A percentile compares a stretch with the other conserved stretches of the same genome.
These are phyloP conservation scores for Aulographum hederae DNA, from an alignment of 2,329 filamentous ascomycete species.

Conservation along the genomic window DNA sequence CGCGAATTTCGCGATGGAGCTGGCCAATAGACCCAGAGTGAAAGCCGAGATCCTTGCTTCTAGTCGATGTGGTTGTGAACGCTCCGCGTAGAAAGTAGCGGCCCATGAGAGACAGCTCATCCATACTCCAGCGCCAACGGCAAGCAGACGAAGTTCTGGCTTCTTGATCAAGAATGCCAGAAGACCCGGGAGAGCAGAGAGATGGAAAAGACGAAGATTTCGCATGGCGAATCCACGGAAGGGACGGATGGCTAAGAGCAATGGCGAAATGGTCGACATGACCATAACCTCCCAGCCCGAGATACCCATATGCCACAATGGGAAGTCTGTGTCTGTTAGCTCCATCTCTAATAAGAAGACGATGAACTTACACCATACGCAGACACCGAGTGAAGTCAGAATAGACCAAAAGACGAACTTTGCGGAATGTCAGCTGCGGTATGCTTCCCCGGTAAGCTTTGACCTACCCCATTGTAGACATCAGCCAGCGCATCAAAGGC, in stretches of 20 bases:
- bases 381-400: conserved; percentile 70
- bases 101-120: conserved; percentile 73
- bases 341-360: background rate
- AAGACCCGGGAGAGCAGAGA: conserved; percentile 62
- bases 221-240: conserved; percentile 49
- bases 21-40: conserved; percentile 64
- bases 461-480: conserved; percentile 72
- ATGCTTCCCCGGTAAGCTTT: conserved; percentile 1
- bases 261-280: conserved; percentile 65
- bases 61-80: conserved; percentile 53
- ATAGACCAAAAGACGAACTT: conserved; percentile 94
- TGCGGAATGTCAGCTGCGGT: conserved; percentile 4
- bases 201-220: conserved; percentile 52
- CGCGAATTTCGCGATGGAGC: conserved; percentile 78
- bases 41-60: conserved; percentile 71
- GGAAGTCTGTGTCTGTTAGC: conserved; percentile 49
- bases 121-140: conserved; percentile 62
- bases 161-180: conserved; percentile 58
- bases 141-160: conserved; percentile 60
- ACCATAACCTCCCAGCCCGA: conserved; percentile 88
- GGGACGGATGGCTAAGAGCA: conserved; percentile 53
- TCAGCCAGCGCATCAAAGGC: conserved; percentile 70
- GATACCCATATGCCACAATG: conserved; percentile 97
- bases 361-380: conserved; percentile 69
- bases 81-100: conserved; percentile 63